Evolutionary conservation across 2,329 filamentous ascomycete species (phyloP), one percentile per base, ranked within the genome.

Genomic region (Sphaerulina musiva): DNA sequence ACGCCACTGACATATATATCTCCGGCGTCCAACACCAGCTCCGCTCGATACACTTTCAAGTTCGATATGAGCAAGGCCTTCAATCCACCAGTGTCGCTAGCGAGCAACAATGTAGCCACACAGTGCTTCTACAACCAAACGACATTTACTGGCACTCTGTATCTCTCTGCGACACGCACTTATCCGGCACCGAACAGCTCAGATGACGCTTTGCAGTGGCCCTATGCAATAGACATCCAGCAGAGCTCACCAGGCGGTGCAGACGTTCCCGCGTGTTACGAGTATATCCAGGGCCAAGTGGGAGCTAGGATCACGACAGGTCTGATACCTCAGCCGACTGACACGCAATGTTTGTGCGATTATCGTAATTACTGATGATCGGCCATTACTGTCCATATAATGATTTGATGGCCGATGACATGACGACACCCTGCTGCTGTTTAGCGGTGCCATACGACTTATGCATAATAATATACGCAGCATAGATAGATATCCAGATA

Each of bases 111-210:
- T 56, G 68, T 71, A 11, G 73, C 74, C 2, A 73, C 78, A 1
- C 76, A 74, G 41, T 87, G 84, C 69, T 79, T 74, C 56, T 87
- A 79, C 69, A 76, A 78, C 51, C 68, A 72, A 31, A 84, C 82
- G 0, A 72, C 69, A 1, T 74, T 86, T 58, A 70, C 76, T 26
- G 83, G 76, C 0, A 79, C 75, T 3, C 68, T 87, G 1, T 87
- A 84, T 72, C 70, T 56, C 48, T 64, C 54, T 57, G 41, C 38
- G 56, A 32, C 55, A 2, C 54, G 54, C 56, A 44, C 48, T 9
- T 65, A 58, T 41, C 59, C 64, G 7, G 46, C 38, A 10, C 42
- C 40, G 48, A 29, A 55, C 12, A 55, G 39, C 44, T 63, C 36
- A 48, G 40, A 45, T 7, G 26, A 47, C 5, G 53, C 52, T 32